Conservation (phyloP, 768 basidiomycete genomes). For the Termitomyces sp. region DNA sequence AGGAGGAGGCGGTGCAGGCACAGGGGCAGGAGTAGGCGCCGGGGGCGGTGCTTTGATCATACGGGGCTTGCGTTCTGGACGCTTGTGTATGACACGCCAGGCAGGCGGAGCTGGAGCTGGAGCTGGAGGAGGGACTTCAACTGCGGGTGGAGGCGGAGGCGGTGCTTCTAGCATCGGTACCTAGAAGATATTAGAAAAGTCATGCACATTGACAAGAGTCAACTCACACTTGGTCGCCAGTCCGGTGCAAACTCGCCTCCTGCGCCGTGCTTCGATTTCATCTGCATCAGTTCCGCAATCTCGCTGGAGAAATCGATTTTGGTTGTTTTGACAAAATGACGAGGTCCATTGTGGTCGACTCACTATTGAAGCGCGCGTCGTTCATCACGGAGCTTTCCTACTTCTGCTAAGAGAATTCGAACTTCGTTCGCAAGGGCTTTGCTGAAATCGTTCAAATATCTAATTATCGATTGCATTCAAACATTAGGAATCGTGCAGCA, state of each 20-base stretch:
- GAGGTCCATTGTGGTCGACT: slow-evolving; percentile 17
- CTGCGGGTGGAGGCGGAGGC: slow-evolving; percentile 35
- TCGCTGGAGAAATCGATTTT: slow-evolving; percentile 40
- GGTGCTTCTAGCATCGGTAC: slow-evolving; percentile 24
- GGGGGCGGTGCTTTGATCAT: slow-evolving; percentile 35
- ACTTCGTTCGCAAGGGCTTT: slow-evolving; percentile 79
- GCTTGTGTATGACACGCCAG: slow-evolving; percentile 71
- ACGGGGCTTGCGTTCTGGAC: slow-evolving; percentile 48
- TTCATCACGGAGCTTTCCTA: slow-evolving; percentile 76
- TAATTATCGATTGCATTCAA: slow-evolving; percentile 10
- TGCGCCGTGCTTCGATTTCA: slow-evolving; percentile 77
- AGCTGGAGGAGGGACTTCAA: slow-evolving; percentile 37
- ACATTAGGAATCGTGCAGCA: neutral
- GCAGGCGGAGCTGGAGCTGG: slow-evolving; percentile 43
- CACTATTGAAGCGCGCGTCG: slow-evolving; percentile 71
- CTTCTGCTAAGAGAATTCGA: slow-evolving; percentile 70
- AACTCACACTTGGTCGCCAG: slow-evolving; percentile 59
- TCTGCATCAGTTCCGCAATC: slow-evolving; percentile 77
- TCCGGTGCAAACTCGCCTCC: slow-evolving; percentile 75
- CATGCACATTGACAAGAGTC: neutral
- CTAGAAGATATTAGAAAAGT: slow-evolving; percentile 1
- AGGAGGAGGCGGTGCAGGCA: slow-evolving; percentile 36
- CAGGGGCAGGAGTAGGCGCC: slow-evolving; percentile 31
- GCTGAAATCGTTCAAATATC: slow-evolving; percentile 80
- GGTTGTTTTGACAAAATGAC: neutral